Conservation (phyloP, 441 rosid species). For the Mallotus repandus region DNA sequence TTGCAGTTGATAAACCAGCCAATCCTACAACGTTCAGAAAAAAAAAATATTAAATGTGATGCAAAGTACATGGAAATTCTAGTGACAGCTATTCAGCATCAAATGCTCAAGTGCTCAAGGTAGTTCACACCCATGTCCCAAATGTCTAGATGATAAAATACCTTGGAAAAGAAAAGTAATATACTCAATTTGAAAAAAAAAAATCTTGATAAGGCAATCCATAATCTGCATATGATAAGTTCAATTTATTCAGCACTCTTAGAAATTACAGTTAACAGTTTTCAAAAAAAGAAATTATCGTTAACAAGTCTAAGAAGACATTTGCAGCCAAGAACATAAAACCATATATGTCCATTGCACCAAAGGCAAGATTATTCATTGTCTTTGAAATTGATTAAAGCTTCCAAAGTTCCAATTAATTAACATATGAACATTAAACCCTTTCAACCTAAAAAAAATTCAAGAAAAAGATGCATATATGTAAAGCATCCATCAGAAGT, state of each 20-base stretch:
- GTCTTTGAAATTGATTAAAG: no score
- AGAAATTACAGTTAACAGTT: background rate
- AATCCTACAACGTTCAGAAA: conserved; percentile 51
- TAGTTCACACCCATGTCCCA: background rate
- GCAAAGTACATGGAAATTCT: background rate
- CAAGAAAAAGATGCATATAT: background rate
- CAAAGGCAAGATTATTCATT: background rate
- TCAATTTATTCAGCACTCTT: background rate
- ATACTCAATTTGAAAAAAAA: background rate
- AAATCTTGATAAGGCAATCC: background rate
- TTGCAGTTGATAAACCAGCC: conserved; percentile 94
- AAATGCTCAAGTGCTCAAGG: background rate
- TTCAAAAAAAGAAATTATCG: no score
- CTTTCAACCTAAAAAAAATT: background rate
- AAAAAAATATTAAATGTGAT: background rate
- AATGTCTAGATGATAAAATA: background rate
- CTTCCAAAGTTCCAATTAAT: background rate
- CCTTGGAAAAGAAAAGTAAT: background rate
- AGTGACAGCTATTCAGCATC: background rate
- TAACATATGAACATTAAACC: background rate
- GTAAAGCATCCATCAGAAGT: background rate
- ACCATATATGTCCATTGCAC: background rate
- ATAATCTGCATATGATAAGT: background rate
- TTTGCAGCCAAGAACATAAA: background rate
- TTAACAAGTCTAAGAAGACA: background rate